phyloP scores from a whole-genome alignment of 163 green algal genomes.

The Trebouxia gelatinosa region DNA sequence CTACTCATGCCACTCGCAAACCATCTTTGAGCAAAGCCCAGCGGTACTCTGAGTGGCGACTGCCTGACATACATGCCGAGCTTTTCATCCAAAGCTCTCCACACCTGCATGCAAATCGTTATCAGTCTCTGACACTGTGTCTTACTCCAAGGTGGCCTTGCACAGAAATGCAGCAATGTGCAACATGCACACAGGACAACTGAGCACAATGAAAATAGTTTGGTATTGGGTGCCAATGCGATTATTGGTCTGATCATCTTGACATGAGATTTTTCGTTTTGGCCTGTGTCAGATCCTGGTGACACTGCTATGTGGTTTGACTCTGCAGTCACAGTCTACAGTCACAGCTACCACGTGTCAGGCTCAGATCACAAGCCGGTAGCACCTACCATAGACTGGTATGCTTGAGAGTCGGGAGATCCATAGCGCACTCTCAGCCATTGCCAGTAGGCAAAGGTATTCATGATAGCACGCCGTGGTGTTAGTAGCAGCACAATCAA shows the following conservation, averaged over 20 bases:
- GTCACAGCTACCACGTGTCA: not conserved
- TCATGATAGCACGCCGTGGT: conserved; percentile 26
- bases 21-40: conserved; percentile 24
- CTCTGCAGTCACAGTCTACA: too few species aligned
- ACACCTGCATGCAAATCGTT: conserved; percentile 22
- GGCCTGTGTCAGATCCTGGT: not conserved
- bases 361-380: not conserved
- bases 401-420: conserved; percentile 32
- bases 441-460: conserved; percentile 35
- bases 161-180: not conserved
- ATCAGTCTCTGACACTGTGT: not conserved
- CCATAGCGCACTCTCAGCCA: conserved; percentile 37
- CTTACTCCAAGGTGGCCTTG: not conserved
- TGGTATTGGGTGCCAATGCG: not conserved
- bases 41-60: not conserved
- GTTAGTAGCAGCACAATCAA: conserved; percentile 31
- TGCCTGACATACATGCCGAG: not conserved
- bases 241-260: not conserved
- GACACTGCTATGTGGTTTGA: too few species aligned
- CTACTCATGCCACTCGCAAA: conserved; percentile 14
- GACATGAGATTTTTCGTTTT: not conserved
- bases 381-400: conserved; percentile 31
- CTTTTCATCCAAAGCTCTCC: conserved; percentile 13
- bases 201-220: not conserved
- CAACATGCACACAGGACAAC: not conserved